phyloP scores from a whole-genome alignment of 176 grass and related monocot genomes.

The Oryza meyeriana region DNA sequence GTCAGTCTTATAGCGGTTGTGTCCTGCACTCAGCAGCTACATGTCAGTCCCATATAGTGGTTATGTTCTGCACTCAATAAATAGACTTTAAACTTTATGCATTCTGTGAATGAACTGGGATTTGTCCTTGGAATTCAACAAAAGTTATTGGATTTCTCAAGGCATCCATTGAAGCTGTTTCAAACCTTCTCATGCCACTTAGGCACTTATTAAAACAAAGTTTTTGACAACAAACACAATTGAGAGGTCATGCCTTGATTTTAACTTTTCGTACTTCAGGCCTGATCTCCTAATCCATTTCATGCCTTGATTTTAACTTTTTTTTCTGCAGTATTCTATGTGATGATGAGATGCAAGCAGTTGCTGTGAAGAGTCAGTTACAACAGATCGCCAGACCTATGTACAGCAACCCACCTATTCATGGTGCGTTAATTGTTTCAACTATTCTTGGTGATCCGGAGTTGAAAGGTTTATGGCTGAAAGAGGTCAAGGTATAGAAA shows the following conservation, averaged over 20 bases:
- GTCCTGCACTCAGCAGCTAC: too few relatives aligned
- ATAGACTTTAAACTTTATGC: neutral
- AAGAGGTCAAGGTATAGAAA: slow-evolving; percentile 80
- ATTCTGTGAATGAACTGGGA: neutral
- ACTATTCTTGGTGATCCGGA: slow-evolving; percentile 79
- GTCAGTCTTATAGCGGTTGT: neutral
- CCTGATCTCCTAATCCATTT: neutral
- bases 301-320: slow-evolving; percentile 3
- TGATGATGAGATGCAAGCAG: slow-evolving; percentile 86
- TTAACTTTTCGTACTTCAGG: neutral
- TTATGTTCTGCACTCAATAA: neutral
- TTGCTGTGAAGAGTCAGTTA: slow-evolving; percentile 89
- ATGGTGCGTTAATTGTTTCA: slow-evolving; percentile 85
- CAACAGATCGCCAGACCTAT: slow-evolving; percentile 94
- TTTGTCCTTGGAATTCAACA: neutral
- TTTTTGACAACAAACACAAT: neutral
- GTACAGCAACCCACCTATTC: slow-evolving; percentile 95
- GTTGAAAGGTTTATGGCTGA: slow-evolving; percentile 81
- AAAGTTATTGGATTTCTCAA: neutral
- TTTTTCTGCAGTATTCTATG: slow-evolving; percentile 69
- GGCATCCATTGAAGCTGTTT: neutral
- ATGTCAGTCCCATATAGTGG: too few relatives aligned
- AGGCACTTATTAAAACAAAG: neutral
- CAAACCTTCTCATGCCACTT: neutral
- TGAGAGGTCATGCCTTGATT: neutral